These are phyloP conservation scores for Trichoderma endophyticum DNA, from an alignment of 2,329 filamentous ascomycete species.

Conservation along the genomic window DNA sequence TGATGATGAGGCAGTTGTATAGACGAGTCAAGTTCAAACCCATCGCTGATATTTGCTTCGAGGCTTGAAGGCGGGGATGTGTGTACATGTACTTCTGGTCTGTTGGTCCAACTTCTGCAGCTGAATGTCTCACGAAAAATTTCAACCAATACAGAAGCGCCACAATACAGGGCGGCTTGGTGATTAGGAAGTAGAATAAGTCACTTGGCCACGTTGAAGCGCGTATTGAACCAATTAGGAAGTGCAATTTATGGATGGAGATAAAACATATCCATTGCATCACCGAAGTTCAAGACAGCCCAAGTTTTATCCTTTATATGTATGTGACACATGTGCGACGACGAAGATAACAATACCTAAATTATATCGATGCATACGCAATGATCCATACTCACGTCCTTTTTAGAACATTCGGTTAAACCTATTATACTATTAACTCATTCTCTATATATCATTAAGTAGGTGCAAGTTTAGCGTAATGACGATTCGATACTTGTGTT, in stretches of 20 bases:
- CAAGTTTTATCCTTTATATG: too few relatives aligned
- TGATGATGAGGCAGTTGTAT: neutral
- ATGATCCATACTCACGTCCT: too few relatives aligned
- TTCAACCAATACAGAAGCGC: neutral
- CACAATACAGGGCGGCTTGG: neutral
- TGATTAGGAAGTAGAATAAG: neutral
- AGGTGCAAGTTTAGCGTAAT: neutral
- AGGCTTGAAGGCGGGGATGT: neutral
- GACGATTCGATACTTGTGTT: neutral
- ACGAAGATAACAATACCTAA: too few relatives aligned
- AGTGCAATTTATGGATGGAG: too few relatives aligned
- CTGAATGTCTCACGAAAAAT: neutral
- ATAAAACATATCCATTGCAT: too few relatives aligned
- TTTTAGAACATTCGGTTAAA: too few relatives aligned
- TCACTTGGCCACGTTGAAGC: neutral
- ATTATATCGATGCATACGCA: too few relatives aligned
- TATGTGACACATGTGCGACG: too few relatives aligned
- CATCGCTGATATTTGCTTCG: neutral
- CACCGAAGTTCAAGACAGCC: too few relatives aligned
- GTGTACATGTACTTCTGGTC: neutral
- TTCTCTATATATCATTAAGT: too few relatives aligned
- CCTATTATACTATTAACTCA: too few relatives aligned
- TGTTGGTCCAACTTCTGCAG: neutral
- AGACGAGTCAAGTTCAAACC: neutral
- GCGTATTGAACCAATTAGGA: too few relatives aligned